phyloP scores from a whole-genome alignment of 768 basidiomycete species.

The Russula foetens region DNA sequence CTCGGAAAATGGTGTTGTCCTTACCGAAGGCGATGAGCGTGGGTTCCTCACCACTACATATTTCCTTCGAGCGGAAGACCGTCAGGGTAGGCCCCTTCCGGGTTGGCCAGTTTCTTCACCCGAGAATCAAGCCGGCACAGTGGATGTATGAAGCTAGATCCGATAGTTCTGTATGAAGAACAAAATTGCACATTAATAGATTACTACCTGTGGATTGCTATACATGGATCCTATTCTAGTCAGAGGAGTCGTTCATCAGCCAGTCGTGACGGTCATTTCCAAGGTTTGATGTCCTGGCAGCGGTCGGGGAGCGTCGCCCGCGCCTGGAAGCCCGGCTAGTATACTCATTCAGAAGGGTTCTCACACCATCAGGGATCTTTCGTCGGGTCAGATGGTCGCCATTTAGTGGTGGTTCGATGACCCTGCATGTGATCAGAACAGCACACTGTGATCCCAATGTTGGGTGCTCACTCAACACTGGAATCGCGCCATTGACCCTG shows the following conservation, averaged over 20 bases:
- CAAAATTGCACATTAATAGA: background rate
- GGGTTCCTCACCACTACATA: conserved; percentile 56
- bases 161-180: background rate
- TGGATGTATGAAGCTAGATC: background rate
- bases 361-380: background rate
- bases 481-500: conserved; percentile 2
- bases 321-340: background rate
- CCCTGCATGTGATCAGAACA: conserved; percentile 7
- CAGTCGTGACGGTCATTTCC: conserved; percentile 8
- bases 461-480: conserved; percentile 10
- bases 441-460: background rate
- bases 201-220: background rate
- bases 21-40: conserved; percentile 65
- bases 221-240: background rate
- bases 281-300: background rate
- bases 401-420: background rate
- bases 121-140: background rate
- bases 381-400: background rate
- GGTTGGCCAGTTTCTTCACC: conserved; percentile 21
- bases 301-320: background rate
- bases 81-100: conserved; percentile 26
- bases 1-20: conserved; percentile 82
- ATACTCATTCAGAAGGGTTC: background rate
- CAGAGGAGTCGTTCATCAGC: conserved; percentile 15
- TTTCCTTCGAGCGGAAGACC: conserved; percentile 62